A percentile compares a stretch with the other conserved stretches of the same genome.
phyloP scores from a whole-genome alignment of 148 eudicot species.

The Pouteria glomerata region DNA sequence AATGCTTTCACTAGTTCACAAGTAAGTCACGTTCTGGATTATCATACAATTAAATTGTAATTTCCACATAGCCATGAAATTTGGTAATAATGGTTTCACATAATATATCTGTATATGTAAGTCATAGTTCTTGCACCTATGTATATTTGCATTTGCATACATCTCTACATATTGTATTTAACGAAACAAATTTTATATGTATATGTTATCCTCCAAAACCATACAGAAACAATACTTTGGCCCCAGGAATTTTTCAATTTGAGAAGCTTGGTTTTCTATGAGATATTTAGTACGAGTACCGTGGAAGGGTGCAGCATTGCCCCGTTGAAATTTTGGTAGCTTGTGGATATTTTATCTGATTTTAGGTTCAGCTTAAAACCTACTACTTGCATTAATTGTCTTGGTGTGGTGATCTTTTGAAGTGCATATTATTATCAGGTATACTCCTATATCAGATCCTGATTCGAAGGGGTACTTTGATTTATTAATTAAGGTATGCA shows the following conservation, averaged over 20 bases:
- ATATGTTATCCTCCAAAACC: background rate
- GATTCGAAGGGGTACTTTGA: constrained; percentile 89
- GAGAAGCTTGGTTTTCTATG: background rate
- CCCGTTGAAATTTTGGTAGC: background rate
- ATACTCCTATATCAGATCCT: constrained; percentile 96
- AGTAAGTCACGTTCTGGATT: too few relatives aligned
- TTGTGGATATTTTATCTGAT: background rate
- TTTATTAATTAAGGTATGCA: constrained; percentile 79
- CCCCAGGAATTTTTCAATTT: background rate
- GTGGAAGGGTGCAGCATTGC: background rate
- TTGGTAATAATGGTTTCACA: too few relatives aligned
- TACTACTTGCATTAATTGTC: background rate
- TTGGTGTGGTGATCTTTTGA: constrained; percentile 9
- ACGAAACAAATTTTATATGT: too few relatives aligned
- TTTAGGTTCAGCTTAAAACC: background rate
- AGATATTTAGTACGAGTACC: background rate
- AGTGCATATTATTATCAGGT: constrained; percentile 39
- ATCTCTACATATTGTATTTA: too few relatives aligned
- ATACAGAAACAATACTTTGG: background rate
- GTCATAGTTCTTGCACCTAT: too few relatives aligned
- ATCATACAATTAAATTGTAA: too few relatives aligned
- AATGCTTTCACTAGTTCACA: too few relatives aligned
- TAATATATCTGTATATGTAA: too few relatives aligned
- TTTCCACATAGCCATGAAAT: too few relatives aligned
- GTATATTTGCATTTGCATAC: too few relatives aligned